A percentile compares a stretch with the other conserved stretches of the same genome.
phyloP scores from a whole-genome alignment of 2,329 filamentous ascomycete species.

The Fonsecaea pedrosoi region DNA sequence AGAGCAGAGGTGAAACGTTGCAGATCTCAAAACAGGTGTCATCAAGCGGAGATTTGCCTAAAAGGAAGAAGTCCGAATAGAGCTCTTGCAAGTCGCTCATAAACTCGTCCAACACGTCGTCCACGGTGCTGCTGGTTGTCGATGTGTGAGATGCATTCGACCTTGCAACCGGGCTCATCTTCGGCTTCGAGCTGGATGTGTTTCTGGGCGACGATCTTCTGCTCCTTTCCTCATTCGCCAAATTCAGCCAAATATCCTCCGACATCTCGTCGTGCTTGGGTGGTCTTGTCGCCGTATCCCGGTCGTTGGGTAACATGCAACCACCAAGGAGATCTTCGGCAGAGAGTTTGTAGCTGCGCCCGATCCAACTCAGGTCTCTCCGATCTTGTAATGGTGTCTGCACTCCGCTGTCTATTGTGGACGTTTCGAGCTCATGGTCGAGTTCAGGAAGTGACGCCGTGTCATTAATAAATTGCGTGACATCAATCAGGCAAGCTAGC shows the following conservation, averaged over 20 bases:
- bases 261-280: constrained; percentile 8
- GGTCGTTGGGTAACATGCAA: constrained; percentile 34
- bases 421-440: constrained; percentile 30
- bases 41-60: constrained; percentile 39
- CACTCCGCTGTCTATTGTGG: constrained; percentile 24
- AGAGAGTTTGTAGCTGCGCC: constrained; percentile 32
- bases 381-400: constrained; percentile 24
- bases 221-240: constrained; percentile 36
- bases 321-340: constrained; percentile 39
- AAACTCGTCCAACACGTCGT: constrained; percentile 40
- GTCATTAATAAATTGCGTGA: constrained; percentile 42
- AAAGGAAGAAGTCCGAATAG: constrained; percentile 43
- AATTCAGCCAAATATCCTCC: constrained; percentile 40
- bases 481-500: constrained; percentile 41
- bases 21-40: constrained; percentile 43
- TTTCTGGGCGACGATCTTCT: constrained; percentile 23
- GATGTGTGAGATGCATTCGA: constrained; percentile 25
- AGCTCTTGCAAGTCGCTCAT: constrained; percentile 39
- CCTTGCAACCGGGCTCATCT: constrained; percentile 14
- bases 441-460: constrained; percentile 39
- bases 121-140: constrained; percentile 30
- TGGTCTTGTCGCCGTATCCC: background rate
- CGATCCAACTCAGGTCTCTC: constrained; percentile 14
- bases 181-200: constrained; percentile 25
- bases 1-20: constrained; percentile 42